Conservation (phyloP, 352 stramenopile genomes). For the Phytopythium boreale region DNA sequence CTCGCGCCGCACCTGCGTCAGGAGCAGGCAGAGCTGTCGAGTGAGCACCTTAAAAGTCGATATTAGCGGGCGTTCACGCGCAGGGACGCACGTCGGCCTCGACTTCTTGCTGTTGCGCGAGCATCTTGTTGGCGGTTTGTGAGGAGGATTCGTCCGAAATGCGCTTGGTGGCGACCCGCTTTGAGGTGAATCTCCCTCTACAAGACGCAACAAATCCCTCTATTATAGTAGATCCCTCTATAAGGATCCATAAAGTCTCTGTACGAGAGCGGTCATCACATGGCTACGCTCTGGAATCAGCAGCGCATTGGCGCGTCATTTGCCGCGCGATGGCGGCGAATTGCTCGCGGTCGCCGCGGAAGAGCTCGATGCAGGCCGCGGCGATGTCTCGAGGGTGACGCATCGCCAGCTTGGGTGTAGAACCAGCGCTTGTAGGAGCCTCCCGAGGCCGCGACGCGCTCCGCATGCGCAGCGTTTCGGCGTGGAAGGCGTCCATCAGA, state of each 20-base stretch:
- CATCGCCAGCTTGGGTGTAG: slow-evolving; percentile 16
- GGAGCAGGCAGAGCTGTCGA: neutral
- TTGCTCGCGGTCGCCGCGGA: slow-evolving; percentile 24
- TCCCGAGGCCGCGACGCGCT: neutral
- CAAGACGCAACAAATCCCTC: slow-evolving; percentile 12
- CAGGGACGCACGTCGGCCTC: slow-evolving; percentile 65
- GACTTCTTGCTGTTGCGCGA: slow-evolving; percentile 80
- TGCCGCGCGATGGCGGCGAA: slow-evolving; percentile 33
- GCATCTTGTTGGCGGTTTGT: slow-evolving; percentile 58
- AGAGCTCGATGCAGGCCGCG: slow-evolving; percentile 50
- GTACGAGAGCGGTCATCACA: slow-evolving; percentile 14
- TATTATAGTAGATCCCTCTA: slow-evolving; percentile 22
- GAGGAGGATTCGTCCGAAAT: no score
- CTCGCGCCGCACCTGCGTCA: slow-evolving; percentile 92
- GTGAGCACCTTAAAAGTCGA: neutral
- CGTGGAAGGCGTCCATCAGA: slow-evolving; percentile 42
- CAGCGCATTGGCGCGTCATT: slow-evolving; percentile 28
- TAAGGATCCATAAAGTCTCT: slow-evolving; percentile 4
- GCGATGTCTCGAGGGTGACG: slow-evolving; percentile 50
- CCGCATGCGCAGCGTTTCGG: slow-evolving; percentile 29
- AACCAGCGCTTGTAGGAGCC: neutral
- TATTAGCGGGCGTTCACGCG: neutral
- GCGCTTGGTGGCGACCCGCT: neutral
- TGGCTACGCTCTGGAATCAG: slow-evolving; percentile 8
- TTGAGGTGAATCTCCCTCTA: neutral